Base-by-base conservation (phyloP, 441 rosid genomes). In the Syzygium malaccense region DNA sequence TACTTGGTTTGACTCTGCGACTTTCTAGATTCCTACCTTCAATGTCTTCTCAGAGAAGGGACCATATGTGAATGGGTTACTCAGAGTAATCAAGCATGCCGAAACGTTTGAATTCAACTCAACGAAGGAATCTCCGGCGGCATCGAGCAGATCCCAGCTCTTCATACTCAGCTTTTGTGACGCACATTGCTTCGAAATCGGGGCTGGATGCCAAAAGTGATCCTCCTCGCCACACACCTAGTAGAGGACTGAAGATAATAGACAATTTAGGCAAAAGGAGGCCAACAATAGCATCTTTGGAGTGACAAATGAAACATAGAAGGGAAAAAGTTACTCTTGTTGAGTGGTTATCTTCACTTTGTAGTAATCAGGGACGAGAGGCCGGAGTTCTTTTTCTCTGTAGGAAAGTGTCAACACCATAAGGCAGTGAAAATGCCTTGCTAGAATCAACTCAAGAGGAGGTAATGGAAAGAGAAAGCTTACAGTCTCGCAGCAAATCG, bases 221-320 rank as follows among this genome's bases (percentile, higher is more conserved):
- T 88, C 99, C 99, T 25, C 99, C 99, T 93, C 98, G 94, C 99
- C 99, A 98, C 71, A 96, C 98, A 88, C 98, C 99, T 85, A 95
- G 92, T 86, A 98, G 91, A 62, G 99, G 98, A 92, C 99, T 96
- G 94, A 87, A 91, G 85, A 57, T 23, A 88, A 80, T 26, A 45
- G 68, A 91, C 32, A 62, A 55, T 58, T 57, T 89, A 86, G 90
- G n/a, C 87, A 75, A 87, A 86, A 48, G 32, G 54, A 80, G 37
- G 78, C 78, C 83, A 86, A 91, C 58, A 37, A 54, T 86, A 55
- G 55, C 86, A 78, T 48, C 85, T 89, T n/a, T 80, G 48, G 87
- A 84, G 30, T 17, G 32, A 91, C 4, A 51, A 89, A 51, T 25
- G 33, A 85, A 53, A 89, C 60, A 90, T 62, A 88, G 37, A 13